A percentile compares a stretch with the other conserved stretches of the same genome.
Conservation (phyloP, 2,329 filamentous ascomycete species). For the Penicillium sp. region DNA sequence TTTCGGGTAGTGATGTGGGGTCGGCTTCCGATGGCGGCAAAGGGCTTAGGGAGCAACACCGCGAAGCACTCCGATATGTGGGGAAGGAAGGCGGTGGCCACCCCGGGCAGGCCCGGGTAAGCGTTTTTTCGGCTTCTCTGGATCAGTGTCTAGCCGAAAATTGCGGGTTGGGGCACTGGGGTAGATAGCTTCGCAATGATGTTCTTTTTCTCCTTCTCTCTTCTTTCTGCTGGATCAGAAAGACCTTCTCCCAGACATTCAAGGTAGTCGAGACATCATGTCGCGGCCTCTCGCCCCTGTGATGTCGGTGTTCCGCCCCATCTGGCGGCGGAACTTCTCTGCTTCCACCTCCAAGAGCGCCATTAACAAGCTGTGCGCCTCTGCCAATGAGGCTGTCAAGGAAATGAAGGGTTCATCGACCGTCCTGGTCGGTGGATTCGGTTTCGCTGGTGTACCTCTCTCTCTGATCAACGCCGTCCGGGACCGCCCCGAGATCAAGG, state of each 20-base stretch:
- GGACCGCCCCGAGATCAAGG: slow-evolving; percentile 54
- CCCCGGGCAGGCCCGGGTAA: slow-evolving; percentile 20
- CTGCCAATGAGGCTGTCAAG: slow-evolving; percentile 69
- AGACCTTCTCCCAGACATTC: slow-evolving; percentile 7
- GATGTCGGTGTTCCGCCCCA: slow-evolving; percentile 33
- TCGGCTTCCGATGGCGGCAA: slow-evolving; percentile 26
- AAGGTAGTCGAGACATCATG: slow-evolving; percentile 25
- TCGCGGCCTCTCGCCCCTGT: slow-evolving; percentile 27
- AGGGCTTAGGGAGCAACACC: slow-evolving; percentile 1
- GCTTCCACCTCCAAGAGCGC: slow-evolving; percentile 62
- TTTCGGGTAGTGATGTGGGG: slow-evolving; percentile 12
- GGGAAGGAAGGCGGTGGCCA: slow-evolving; percentile 1
- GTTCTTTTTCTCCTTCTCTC: slow-evolving; percentile 9
- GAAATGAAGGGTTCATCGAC: slow-evolving; percentile 70
- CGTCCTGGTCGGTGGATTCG: slow-evolving; percentile 75
- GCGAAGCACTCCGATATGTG: slow-evolving; percentile 9
- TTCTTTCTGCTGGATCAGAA: slow-evolving; percentile 21
- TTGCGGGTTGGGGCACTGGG: slow-evolving; percentile 10
- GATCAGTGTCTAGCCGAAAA: slow-evolving; percentile 23
- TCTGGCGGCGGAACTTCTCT: slow-evolving; percentile 61
- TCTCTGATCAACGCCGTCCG: slow-evolving; percentile 64
- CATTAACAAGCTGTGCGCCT: slow-evolving; percentile 73
- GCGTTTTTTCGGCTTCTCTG: slow-evolving; percentile 28
- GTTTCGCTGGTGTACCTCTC: slow-evolving; percentile 62
- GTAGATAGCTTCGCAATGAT: slow-evolving; percentile 12